A percentile compares a stretch with the other conserved stretches of the same genome.
phyloP scores from a whole-genome alignment of 1,284 basidiomycete genomes.

The Fistulina hepatica region DNA sequence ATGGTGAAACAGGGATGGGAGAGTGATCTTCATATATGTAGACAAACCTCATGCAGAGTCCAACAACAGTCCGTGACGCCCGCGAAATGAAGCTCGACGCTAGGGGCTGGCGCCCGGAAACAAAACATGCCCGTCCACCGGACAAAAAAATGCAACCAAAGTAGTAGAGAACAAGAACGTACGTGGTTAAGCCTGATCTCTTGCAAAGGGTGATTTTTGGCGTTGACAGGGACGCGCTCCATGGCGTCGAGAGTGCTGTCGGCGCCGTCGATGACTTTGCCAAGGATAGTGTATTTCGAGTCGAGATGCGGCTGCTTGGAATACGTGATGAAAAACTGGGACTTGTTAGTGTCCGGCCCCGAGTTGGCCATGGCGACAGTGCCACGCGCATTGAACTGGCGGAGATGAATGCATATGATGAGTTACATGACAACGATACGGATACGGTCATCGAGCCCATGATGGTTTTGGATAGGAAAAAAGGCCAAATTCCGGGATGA shows the following conservation, averaged over 20 bases:
- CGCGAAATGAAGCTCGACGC: too few species aligned
- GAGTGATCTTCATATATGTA: constrained; percentile 2
- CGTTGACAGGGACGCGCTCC: constrained; percentile 83
- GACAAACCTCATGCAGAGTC: constrained; percentile 1
- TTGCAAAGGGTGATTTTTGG: constrained; percentile 78
- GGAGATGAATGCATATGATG: not conserved
- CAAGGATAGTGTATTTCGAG: constrained; percentile 91
- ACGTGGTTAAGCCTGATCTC: constrained; percentile 79
- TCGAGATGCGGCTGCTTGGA: constrained; percentile 87
- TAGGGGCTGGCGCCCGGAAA: too few species aligned
- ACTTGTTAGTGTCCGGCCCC: constrained; percentile 89
- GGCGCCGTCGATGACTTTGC: constrained; percentile 88
- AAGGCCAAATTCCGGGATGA: too few species aligned
- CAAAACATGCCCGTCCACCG: too few species aligned
- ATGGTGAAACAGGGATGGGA: not conserved
- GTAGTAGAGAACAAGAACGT: constrained; percentile 27
- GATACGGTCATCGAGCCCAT: not conserved
- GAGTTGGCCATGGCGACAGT: constrained; percentile 97
- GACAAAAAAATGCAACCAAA: constrained; percentile 1
- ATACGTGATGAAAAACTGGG: constrained; percentile 92
- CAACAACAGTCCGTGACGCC: too few species aligned
- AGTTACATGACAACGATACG: constrained; percentile 1
- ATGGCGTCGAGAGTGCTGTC: constrained; percentile 84
- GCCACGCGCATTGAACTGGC: constrained; percentile 85
- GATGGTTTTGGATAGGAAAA: too few species aligned